phyloP scores from a whole-genome alignment of 352 stramenopile genomes.

The Phytophthora quininea region DNA sequence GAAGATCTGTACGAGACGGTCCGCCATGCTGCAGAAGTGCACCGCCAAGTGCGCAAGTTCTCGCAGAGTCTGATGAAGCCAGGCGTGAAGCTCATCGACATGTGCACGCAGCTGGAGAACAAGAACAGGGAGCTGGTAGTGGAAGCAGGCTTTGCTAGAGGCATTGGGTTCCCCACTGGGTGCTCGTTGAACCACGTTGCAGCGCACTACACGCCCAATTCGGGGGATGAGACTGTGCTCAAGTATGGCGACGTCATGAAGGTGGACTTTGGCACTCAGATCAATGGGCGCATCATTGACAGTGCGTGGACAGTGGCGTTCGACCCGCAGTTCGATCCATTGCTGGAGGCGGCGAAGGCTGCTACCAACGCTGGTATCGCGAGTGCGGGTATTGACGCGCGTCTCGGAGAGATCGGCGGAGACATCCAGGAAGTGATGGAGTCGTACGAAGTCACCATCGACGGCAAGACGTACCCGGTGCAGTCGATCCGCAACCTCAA shows the following conservation, averaged over 20 bases:
- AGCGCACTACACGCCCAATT: constrained; percentile 98
- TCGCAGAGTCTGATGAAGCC: constrained; percentile 97
- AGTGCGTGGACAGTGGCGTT: constrained; percentile 97
- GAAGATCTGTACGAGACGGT: constrained; percentile 73
- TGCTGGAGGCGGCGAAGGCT: constrained; percentile 92
- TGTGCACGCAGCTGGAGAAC: constrained; percentile 96
- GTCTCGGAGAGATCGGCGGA: constrained; percentile 92
- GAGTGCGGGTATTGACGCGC: constrained; percentile 94
- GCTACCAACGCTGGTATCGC: constrained; percentile 95
- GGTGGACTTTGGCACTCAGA: constrained; percentile 97
- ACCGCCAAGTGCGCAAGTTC: constrained; percentile 92
- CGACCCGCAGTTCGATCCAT: constrained; percentile 93
- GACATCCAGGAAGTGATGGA: constrained; percentile 98
- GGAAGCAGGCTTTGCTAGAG: constrained; percentile 90
- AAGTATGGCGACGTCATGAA: constrained; percentile 98
- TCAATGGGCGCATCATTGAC: constrained; percentile 98
- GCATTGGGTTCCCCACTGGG: constrained; percentile 87
- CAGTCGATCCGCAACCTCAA: constrained; percentile 98
- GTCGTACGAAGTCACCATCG: constrained; percentile 96
- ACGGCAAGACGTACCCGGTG: constrained; percentile 95
- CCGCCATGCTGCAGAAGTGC: constrained; percentile 94
- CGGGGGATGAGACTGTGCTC: constrained; percentile 94
- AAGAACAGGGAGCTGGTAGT: constrained; percentile 96
- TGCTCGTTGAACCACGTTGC: constrained; percentile 97
- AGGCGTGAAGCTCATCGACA: constrained; percentile 95